Evolutionary conservation across 2,329 filamentous ascomycete species (phyloP).

Genomic region (Penicillium sp.): DNA sequence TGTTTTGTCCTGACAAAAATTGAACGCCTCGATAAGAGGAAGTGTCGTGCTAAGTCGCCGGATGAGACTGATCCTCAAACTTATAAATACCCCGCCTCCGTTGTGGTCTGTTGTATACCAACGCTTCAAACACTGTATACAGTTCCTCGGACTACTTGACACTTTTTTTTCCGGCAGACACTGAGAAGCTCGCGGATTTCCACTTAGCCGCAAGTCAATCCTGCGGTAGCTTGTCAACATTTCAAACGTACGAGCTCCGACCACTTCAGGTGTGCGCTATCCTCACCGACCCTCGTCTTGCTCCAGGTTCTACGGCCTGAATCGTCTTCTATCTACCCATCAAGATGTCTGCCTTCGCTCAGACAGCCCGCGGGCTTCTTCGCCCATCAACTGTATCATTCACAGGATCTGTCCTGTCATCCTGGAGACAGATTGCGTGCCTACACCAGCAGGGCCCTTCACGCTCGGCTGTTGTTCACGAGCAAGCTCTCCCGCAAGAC

Average conservation of each 20-base stretch:
- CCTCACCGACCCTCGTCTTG: too few relatives aligned
- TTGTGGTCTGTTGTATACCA: too few relatives aligned
- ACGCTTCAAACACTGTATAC: too few relatives aligned
- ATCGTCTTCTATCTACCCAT: too few relatives aligned
- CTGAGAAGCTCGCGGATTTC: slow-evolving; percentile 3
- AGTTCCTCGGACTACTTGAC: too few relatives aligned
- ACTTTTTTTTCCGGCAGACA: too few relatives aligned
- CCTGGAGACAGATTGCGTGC: slow-evolving; percentile 5
- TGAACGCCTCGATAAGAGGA: slow-evolving; percentile 10
- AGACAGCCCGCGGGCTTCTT: slow-evolving; percentile 11
- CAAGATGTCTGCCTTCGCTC: slow-evolving; percentile 15
- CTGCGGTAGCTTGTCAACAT: slow-evolving; percentile 10
- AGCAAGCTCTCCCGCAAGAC: slow-evolving; percentile 21
- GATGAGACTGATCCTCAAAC: too few relatives aligned
- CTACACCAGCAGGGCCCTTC: slow-evolving; percentile 25
- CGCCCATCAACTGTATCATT: slow-evolving; percentile 9
- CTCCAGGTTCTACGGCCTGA: too few relatives aligned
- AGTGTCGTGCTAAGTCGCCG: slow-evolving; percentile 3
- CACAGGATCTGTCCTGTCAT: slow-evolving; percentile 1
- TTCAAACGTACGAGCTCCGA: too few relatives aligned
- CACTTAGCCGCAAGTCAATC: slow-evolving; percentile 12
- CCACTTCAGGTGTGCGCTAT: too few relatives aligned
- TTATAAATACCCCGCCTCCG: too few relatives aligned
- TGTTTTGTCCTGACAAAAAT: slow-evolving; percentile 14
- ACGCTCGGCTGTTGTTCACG: slow-evolving; percentile 24